Evolutionary conservation across 148 eudicot genomes (phyloP), one percentile per base, ranked within the genome.

Genomic region (Arctostaphylos glauca): DNA sequence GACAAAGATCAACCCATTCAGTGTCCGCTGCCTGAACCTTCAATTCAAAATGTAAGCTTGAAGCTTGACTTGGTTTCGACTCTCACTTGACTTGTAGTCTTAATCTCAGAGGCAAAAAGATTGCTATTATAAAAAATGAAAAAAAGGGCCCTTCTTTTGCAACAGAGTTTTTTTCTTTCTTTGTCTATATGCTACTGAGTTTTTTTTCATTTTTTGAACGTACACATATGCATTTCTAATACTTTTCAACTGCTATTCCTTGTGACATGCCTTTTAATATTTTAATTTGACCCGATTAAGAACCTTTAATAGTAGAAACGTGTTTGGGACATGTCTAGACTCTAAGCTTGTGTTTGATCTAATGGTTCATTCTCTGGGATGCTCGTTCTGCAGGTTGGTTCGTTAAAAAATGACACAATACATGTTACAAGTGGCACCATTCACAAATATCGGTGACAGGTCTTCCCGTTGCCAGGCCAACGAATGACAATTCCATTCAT

Each of bases 21-120:
- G 54, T 96, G 99, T 84, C 98, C 99, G 38, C 74, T 88, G 64
- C 99, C 97, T 0, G 99, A 96, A 84, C 99, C 98, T 81, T 94
- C 97, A 67, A 93, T 96, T 80, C 91, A 94, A 21, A 96, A 96
- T 89, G 99, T 96, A 87, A 93, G 97, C 78, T 55, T 79, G 53
- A 44, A 53, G 66, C 2, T 21, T 58, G 2, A 43, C 49, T 15
- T 46, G 5, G 19, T 64, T 62, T 60, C 6, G 70, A 12, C 71
- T 12, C 73, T 12, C 73, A 54, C 21, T 46, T 25, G 3, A 31
- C 38, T 31, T 31, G 38, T 31, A 31, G 38, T 21, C 38, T 13
- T 50, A 21, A 14, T 18, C 18, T 18, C 38, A 41, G 73, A 31
- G 18, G 73, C 19, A 68, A 31, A 38, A 62, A 1, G 5, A 62